These are phyloP conservation scores for Lodderomyces pseudojiufengensis DNA, from an alignment of 1,139 yeast species.

Conservation along the genomic window DNA sequence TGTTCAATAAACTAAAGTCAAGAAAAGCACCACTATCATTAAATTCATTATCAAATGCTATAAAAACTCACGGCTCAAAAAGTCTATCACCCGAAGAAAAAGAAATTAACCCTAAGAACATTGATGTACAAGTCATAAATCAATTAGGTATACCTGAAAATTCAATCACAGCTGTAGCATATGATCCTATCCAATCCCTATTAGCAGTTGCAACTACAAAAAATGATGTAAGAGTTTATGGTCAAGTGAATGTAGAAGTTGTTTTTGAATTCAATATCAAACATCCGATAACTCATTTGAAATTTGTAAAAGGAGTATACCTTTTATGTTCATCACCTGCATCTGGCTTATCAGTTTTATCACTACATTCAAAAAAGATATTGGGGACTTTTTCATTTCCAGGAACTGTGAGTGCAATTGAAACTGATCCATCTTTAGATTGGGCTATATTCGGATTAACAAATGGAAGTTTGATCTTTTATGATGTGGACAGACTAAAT, in stretches of 20 bases:
- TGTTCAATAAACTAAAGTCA: slow-evolving; percentile 46
- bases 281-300: slow-evolving; percentile 51
- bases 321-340: slow-evolving; percentile 54
- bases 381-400: slow-evolving; percentile 56
- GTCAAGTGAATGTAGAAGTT: slow-evolving; percentile 79
- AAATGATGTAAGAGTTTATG: slow-evolving; percentile 75
- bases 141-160: slow-evolving; percentile 38
- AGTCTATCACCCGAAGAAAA: slow-evolving; percentile 40
- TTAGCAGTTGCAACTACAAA: slow-evolving; percentile 73
- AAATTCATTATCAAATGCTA: slow-evolving; percentile 50
- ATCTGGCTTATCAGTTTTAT: slow-evolving; percentile 58
- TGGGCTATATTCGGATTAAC: slow-evolving; percentile 80
- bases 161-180: slow-evolving; percentile 61
- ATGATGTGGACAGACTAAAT: slow-evolving; percentile 75
- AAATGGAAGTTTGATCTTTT: slow-evolving; percentile 72
- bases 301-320: slow-evolving; percentile 77
- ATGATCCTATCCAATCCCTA: slow-evolving; percentile 84
- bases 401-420: slow-evolving; percentile 63
- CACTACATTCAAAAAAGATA: slow-evolving; percentile 60
- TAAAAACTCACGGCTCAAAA: slow-evolving; percentile 42
- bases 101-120: slow-evolving; percentile 33
- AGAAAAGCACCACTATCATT: slow-evolving; percentile 47
- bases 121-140: slow-evolving; percentile 31
- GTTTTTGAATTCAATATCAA: slow-evolving; percentile 53
- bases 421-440: slow-evolving; percentile 81